Evolutionary conservation across 208 protist species (phyloP), one percentile per base, ranked within the genome.

Genomic region (Trypanosoma lewisi): DNA sequence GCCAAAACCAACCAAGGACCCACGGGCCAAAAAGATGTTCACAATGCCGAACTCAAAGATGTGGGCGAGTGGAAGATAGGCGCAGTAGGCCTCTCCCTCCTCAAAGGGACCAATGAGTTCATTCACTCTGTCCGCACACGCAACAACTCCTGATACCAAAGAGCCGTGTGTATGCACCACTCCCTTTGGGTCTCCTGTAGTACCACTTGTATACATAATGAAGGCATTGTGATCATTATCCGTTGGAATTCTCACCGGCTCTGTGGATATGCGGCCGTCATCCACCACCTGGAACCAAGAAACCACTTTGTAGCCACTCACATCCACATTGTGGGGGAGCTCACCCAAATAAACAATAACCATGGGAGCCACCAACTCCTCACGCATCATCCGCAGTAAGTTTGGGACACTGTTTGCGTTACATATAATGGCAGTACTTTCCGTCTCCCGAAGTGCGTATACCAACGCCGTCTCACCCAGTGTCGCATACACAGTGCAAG

Each of bases 141-240:
- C 71, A n/a, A 41, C 28, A 31, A 85, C 70, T 14, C 75, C 70
- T 1, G 72, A 34, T 6, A 68, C 69, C 16, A 87, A 56, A 57
- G 71, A 78, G 21, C 77, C 85, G 60, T 97, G 86, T 23, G 79
- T 89, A 44, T 94, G 78, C 50, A 93, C 67, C 31, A 95, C 88
- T 28, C 90, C 93, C 41, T 91, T 91, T 5, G 85, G 74, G 41
- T 87, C 77, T 0, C 89, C 89, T 4, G 80, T 86, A 9, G n/a
- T n/a, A n/a, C n/a, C n/a, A n/a, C n/a, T n/a, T 0, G 89, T 92
- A 80, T 97, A 97, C 62, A 89, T 65, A 44, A 95, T 84, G 16
- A 91, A 51, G 14, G 80, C 85, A 39, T 87, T 47, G 51, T 82
- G 76, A 17, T 79, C 73, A 17, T 75, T 37, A 12, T 72, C 73